Evolutionary conservation across 2,329 filamentous ascomycete genomes (phyloP).

Genomic region (Curvularia hawaiiensis): DNA sequence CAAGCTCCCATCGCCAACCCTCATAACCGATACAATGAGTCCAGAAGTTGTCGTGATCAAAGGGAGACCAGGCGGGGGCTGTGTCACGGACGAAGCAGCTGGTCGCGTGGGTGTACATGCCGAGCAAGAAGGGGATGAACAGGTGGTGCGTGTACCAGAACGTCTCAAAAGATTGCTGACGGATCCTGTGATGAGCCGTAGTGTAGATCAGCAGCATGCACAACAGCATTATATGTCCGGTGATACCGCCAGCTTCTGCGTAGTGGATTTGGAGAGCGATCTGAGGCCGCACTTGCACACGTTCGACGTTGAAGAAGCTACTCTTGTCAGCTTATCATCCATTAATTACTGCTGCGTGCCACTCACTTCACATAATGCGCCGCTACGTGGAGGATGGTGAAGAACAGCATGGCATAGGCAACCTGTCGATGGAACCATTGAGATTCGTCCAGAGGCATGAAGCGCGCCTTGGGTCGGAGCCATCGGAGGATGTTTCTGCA

Average conservation of each 20-base stretch:
- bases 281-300: slow-evolving; percentile 77
- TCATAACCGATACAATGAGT: slow-evolving; percentile 91
- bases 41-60: slow-evolving; percentile 84
- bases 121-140: slow-evolving; percentile 95
- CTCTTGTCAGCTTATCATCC: slow-evolving; percentile 17
- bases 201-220: slow-evolving; percentile 99
- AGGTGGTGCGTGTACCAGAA: slow-evolving; percentile 99
- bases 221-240: slow-evolving; percentile 96
- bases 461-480: slow-evolving; percentile 84
- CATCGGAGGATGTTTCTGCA: slow-evolving; percentile 88
- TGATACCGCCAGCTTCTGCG: slow-evolving; percentile 84
- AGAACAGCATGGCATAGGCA: slow-evolving; percentile 86
- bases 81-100: slow-evolving; percentile 96
- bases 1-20: slow-evolving; percentile 96
- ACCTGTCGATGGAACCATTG: slow-evolving; percentile 96
- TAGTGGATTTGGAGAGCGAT: slow-evolving; percentile 92
- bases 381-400: slow-evolving; percentile 75
- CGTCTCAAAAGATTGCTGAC: slow-evolving; percentile 95
- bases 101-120: slow-evolving; percentile 92
- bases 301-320: slow-evolving; percentile 95
- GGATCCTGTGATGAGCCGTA: slow-evolving; percentile 88
- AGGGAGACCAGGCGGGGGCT: slow-evolving; percentile 73
- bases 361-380: slow-evolving; percentile 93
- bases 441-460: slow-evolving; percentile 93
- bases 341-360: background rate